A percentile compares a stretch with the other conserved stretches of the same genome.
phyloP scores from a whole-genome alignment of 176 grass and related monocot species.

The Aegilops umbellulata region DNA sequence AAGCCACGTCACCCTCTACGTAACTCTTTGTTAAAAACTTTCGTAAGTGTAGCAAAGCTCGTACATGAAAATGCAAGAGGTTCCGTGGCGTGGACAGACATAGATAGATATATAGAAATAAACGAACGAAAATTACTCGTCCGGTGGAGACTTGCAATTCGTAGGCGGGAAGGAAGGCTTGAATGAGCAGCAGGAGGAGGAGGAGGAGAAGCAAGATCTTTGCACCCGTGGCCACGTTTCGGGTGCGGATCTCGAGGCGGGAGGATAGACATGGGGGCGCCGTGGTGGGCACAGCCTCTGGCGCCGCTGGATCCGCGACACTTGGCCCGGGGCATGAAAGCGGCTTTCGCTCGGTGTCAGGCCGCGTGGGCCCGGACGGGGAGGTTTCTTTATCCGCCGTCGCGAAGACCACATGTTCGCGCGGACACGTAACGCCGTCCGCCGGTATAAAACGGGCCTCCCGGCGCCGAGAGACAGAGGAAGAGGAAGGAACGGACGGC shows the following conservation, averaged over 20 bases:
- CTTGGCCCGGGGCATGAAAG: constrained; percentile 30
- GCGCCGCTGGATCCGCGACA: constrained; percentile 29
- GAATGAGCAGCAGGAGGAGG: background rate
- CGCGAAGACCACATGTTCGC: constrained; percentile 36
- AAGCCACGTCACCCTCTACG: too few species aligned
- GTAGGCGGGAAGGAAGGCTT: background rate
- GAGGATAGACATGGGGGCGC: constrained; percentile 31
- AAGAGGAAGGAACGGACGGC: background rate
- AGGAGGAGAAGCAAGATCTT: background rate
- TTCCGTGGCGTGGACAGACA: background rate
- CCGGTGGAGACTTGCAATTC: background rate
- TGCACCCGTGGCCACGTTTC: constrained; percentile 30
- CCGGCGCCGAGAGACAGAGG: background rate
- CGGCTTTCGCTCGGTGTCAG: constrained; percentile 29
- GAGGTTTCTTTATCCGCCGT: constrained; percentile 24
- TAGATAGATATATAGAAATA: too few species aligned
- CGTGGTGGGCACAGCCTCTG: background rate
- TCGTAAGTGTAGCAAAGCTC: too few species aligned
- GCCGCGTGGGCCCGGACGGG: background rate
- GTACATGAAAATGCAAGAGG: background rate
- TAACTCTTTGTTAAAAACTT: too few species aligned
- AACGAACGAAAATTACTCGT: background rate
- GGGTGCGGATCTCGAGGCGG: constrained; percentile 24
- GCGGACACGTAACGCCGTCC: constrained; percentile 33
- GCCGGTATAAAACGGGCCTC: constrained; percentile 31